A percentile compares a stretch with the other conserved stretches of the same genome.
phyloP scores from a whole-genome alignment of 768 basidiomycete species.

The Kwoniella sp. region DNA sequence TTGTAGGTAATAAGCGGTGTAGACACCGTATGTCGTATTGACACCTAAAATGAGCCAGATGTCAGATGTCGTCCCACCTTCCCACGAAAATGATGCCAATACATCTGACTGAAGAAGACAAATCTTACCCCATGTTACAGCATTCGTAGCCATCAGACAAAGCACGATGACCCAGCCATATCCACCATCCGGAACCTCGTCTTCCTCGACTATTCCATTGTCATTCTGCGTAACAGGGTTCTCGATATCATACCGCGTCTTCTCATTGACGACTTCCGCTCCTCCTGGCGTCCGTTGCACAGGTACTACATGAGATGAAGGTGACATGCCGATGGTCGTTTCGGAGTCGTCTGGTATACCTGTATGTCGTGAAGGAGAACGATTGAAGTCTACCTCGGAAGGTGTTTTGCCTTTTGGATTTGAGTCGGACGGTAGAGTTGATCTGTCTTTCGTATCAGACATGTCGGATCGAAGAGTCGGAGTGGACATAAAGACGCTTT shows the following conservation, averaged over 20 bases:
- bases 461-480: neutral
- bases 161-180: conserved; percentile 55
- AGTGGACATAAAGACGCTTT: neutral
- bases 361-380: neutral
- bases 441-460: neutral
- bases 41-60: conserved; percentile 28
- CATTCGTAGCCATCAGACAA: conserved; percentile 43
- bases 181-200: conserved; percentile 52
- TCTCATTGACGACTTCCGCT: neutral
- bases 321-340: neutral
- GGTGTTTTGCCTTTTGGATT: no score
- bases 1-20: conserved; percentile 34
- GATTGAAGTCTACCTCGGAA: neutral
- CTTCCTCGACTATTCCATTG: conserved; percentile 6
- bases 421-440: neutral
- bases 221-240: neutral
- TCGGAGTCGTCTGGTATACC: neutral
- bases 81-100: neutral
- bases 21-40: conserved; percentile 52
- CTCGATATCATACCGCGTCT: neutral
- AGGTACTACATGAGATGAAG: neutral
- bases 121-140: conserved; percentile 47
- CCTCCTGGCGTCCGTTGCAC: neutral
- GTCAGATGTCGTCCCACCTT: neutral
- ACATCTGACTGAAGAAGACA: neutral